These are phyloP conservation scores for Cladosporium sp. DNA, from an alignment of 2,329 filamentous ascomycete genomes.

Conservation along the genomic window DNA sequence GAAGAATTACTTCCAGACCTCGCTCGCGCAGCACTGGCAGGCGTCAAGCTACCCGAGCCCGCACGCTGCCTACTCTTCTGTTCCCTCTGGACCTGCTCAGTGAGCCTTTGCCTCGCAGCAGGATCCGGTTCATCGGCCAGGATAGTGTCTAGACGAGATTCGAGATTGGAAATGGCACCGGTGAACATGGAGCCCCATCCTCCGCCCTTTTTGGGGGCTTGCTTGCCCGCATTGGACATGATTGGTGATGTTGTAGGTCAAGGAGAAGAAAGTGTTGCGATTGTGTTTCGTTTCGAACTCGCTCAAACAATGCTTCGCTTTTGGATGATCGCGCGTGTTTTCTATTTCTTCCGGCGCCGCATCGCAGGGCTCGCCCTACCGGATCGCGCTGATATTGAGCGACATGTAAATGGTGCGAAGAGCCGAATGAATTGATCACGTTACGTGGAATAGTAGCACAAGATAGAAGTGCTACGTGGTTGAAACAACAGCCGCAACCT, in stretches of 20 bases:
- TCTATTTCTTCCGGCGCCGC: conserved; percentile 21
- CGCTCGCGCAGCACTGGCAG: conserved; percentile 1
- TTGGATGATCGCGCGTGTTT: neutral
- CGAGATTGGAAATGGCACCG: conserved; percentile 87
- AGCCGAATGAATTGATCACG: neutral
- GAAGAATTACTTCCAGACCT: conserved; percentile 4
- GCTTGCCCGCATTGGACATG: conserved; percentile 8
- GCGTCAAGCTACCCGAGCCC: conserved; percentile 19
- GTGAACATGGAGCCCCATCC: conserved; percentile 61
- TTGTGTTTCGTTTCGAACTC: neutral
- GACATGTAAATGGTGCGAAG: neutral
- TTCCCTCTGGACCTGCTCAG: conserved; percentile 31
- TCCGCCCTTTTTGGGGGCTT: conserved; percentile 15
- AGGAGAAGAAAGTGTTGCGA: no score
- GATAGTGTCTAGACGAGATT: conserved; percentile 87
- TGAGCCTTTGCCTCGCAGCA: conserved; percentile 38
- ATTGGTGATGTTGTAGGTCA: neutral
- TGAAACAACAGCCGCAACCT: conserved; percentile 9
- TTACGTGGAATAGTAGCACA: no score
- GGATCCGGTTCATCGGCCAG: conserved; percentile 70
- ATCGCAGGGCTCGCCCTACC: conserved; percentile 18
- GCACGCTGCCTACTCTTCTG: conserved; percentile 15
- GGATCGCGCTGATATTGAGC: neutral
- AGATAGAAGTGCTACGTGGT: conserved; percentile 4
- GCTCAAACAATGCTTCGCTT: neutral